Percentiles rank a stretch among this genome's conserved stretches.
phyloP scores from a whole-genome alignment of 768 basidiomycete species.

The Calvatia gigantea region DNA sequence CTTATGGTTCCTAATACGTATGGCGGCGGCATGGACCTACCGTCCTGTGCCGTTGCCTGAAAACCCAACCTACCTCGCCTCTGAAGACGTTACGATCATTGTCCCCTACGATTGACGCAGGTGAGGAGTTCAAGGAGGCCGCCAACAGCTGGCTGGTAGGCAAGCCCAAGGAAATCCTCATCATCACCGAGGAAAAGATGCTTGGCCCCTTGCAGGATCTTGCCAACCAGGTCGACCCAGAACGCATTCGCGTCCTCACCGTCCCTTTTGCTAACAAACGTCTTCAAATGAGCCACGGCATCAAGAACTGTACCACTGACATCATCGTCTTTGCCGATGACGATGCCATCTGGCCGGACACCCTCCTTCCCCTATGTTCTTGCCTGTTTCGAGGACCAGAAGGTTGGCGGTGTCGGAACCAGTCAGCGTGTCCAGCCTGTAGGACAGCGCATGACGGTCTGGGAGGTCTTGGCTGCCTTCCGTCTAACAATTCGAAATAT shows the following conservation, averaged over 20 bases:
- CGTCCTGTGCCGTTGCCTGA: slow-evolving; percentile 86
- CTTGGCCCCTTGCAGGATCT: slow-evolving; percentile 83
- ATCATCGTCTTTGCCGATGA: slow-evolving; percentile 96
- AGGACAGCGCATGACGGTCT: slow-evolving; percentile 80
- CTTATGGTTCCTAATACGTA: slow-evolving; percentile 87
- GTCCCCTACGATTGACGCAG: slow-evolving; percentile 96
- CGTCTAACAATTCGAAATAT: slow-evolving; percentile 92
- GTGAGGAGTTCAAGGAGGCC: slow-evolving; percentile 93
- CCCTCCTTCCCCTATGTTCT: slow-evolving; percentile 84
- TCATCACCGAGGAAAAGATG: slow-evolving; percentile 86
- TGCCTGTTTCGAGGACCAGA: slow-evolving; percentile 93
- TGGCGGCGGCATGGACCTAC: slow-evolving; percentile 76
- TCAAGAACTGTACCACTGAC: slow-evolving; percentile 85
- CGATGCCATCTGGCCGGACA: slow-evolving; percentile 94
- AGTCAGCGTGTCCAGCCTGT: slow-evolving; percentile 84
- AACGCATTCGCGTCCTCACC: slow-evolving; percentile 81
- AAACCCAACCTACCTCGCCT: slow-evolving; percentile 86
- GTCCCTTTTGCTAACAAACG: slow-evolving; percentile 94
- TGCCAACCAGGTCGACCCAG: slow-evolving; percentile 82
- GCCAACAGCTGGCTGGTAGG: slow-evolving; percentile 91
- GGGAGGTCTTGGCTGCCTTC: slow-evolving; percentile 94
- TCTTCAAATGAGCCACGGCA: slow-evolving; percentile 91
- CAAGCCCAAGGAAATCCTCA: slow-evolving; percentile 77
- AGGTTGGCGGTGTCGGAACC: slow-evolving; percentile 89
- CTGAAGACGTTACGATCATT: slow-evolving; percentile 94